phyloP scores from a whole-genome alignment of 192 early-diverging fungal genomes.

The Coemansia aciculifera region DNA sequence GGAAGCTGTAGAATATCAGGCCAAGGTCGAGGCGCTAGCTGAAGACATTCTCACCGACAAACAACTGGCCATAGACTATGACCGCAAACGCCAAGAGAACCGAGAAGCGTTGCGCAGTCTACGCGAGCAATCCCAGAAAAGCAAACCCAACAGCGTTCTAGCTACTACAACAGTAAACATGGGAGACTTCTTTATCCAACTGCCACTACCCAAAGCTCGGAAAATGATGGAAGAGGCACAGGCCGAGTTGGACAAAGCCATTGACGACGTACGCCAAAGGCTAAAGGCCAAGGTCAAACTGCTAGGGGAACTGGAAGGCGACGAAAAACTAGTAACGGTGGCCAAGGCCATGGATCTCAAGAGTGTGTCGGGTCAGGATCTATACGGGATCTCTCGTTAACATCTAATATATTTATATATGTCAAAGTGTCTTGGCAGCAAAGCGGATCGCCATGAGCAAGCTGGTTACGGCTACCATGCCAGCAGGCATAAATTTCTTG shows the following conservation, averaged over 20 bases:
- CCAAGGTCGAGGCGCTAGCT: constrained; percentile 37
- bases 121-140: constrained; percentile 18
- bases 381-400: constrained; percentile 14
- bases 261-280: constrained; percentile 39
- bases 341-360: constrained; percentile 26
- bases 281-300: constrained; percentile 35
- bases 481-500: constrained; percentile 51
- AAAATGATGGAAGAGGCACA: constrained; percentile 43
- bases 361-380: constrained; percentile 16
- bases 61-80: constrained; percentile 43
- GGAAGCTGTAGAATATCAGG: constrained; percentile 39
- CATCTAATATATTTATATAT: neutral
- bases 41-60: constrained; percentile 51
- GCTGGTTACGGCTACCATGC: constrained; percentile 35
- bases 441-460: constrained; percentile 41
- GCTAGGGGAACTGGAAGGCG: constrained; percentile 36
- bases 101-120: constrained; percentile 39
- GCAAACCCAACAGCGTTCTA: constrained; percentile 20
- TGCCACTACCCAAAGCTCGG: constrained; percentile 35
- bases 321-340: constrained; percentile 10
- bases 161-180: constrained; percentile 45
- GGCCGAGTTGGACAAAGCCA: constrained; percentile 40
- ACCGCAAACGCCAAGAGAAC: constrained; percentile 44
- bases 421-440: constrained; percentile 16
- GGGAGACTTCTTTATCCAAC: constrained; percentile 53